These are phyloP conservation scores for Candida bentonensis DNA, from an alignment of 805 yeast genomes.

Conservation along the genomic window DNA sequence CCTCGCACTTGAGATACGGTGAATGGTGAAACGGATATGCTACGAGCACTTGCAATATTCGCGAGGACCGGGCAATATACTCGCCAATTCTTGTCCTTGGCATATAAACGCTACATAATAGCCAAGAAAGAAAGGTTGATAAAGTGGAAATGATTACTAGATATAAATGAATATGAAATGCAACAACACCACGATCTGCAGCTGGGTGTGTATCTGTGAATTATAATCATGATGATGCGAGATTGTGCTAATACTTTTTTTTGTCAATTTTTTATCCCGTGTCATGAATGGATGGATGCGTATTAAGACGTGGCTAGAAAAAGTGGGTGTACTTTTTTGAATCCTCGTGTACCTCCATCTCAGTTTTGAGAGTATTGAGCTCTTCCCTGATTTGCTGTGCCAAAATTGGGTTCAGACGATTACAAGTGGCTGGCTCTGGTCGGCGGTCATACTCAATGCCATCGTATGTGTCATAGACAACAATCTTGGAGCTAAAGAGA, in stretches of 20 bases:
- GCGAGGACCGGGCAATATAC: too few species aligned
- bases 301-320: constrained; percentile 28
- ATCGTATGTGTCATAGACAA: constrained; percentile 73
- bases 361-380: constrained; percentile 60
- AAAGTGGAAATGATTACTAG: background rate
- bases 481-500: constrained; percentile 65
- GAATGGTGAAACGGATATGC: too few species aligned
- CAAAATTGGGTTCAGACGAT: constrained; percentile 71
- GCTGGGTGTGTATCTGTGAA: too few species aligned
- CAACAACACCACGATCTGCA: too few species aligned
- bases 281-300: background rate
- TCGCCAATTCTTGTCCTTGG: too few species aligned
- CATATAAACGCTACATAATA: too few species aligned
- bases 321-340: constrained; percentile 78
- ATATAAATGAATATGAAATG: too few species aligned
- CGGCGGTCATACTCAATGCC: constrained; percentile 81
- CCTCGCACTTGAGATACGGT: too few species aligned
- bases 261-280: background rate
- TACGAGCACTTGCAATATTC: too few species aligned
- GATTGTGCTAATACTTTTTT: background rate
- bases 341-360: constrained; percentile 71
- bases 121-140: too few species aligned
- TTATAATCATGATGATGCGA: too few species aligned
- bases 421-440: constrained; percentile 87
- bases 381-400: constrained; percentile 83